Base-by-base conservation (phyloP, 106 monocot species). In the Agapanthus africanus region DNA sequence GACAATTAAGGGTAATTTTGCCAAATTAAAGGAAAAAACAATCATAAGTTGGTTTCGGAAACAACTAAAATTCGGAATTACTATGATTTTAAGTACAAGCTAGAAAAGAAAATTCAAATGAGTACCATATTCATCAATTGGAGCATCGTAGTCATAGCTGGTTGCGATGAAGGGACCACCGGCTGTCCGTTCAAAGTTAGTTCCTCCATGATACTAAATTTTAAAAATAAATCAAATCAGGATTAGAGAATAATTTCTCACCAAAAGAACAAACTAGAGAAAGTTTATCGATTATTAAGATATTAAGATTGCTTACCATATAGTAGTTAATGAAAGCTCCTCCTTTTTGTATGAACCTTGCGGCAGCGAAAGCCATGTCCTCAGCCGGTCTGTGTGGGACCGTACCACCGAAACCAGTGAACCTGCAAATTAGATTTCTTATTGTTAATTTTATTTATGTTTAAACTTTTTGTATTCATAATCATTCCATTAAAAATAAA, bases 271-370 rank as follows among this genome's bases (percentile, higher is more conserved):
- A 61, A 61, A 16, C 8, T 42, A 22, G 46, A 67, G 10, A n/a
- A 42, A 42, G 10, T 15, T 15, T 15, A 42, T 42, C 7, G 7
- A 42, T 42, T 8, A 8, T 42, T 42, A 42, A 42, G 7, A 42
- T 42, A 42, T 42, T 42, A 9, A 21, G 11, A 46, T 4, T 71
- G 40, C 51, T 86, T 69, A 89, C 97, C 97, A 99, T 99, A 60
- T 99, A 99, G 71, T 99, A 99, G 72, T 99, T 99, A 40, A 92
- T 41, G 68, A 87, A 99, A 62, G 97, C 92, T 18, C 97, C 97
- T 27, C 97, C 92, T 42, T 92, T 89, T 47, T 92, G 92, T 65
- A 99, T 83, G 67, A 99, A 99, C 70, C 70, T 87, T 47, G 89
- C 89, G 51, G 88, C 87, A 63, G 87, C 80, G 52, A 85, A 99